phyloP scores from a whole-genome alignment of 192 early-diverging fungal species.

The Umbelopsis vinacea region DNA sequence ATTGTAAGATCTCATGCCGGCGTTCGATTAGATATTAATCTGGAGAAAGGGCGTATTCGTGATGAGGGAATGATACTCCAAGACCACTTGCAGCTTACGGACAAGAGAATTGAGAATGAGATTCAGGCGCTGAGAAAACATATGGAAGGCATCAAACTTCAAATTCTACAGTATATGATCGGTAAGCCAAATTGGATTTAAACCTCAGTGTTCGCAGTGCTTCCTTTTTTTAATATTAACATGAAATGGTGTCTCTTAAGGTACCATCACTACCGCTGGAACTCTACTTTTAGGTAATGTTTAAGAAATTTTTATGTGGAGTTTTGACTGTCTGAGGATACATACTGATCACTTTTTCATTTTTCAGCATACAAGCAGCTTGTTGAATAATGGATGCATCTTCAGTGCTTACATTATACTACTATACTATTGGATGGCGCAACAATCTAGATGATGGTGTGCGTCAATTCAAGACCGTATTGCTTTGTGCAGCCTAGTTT shows the following conservation, averaged over 20 bases:
- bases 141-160: constrained; percentile 89
- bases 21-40: constrained; percentile 82
- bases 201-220: background rate
- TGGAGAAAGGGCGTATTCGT: constrained; percentile 88
- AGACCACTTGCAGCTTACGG: constrained; percentile 81
- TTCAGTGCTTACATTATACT: no score
- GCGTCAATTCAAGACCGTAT: background rate
- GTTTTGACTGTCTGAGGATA: no score
- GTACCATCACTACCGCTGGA: constrained; percentile 84
- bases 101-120: constrained; percentile 86
- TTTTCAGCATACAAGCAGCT: constrained; percentile 7
- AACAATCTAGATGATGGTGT: background rate
- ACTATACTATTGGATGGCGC: no score
- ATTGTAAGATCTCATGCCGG: constrained; percentile 82
- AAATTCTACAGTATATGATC: constrained; percentile 81
- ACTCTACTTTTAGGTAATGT: constrained; percentile 69
- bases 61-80: constrained; percentile 84
- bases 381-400: background rate
- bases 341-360: background rate
- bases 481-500: background rate
- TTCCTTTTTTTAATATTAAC: background rate
- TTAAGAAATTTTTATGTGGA: background rate
- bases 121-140: constrained; percentile 78
- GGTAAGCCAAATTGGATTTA: constrained; percentile 32
- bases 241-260: constrained; percentile 4